Conservation (phyloP, 2,329 filamentous ascomycete species). For the Penicillium aurantiogriseum region DNA sequence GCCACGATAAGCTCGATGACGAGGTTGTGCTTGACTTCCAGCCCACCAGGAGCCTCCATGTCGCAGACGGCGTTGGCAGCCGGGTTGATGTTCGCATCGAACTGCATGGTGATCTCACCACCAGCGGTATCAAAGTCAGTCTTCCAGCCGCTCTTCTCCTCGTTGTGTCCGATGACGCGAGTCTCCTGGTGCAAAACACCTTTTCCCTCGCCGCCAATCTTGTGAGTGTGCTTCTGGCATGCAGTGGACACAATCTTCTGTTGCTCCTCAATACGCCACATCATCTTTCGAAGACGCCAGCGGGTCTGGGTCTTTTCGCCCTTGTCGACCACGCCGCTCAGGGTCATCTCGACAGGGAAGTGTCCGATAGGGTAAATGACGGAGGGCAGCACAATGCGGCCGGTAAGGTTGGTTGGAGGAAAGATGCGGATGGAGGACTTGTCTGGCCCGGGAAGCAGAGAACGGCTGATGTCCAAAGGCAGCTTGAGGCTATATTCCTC, state of each 20-base stretch:
- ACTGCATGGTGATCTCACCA: constrained; percentile 79
- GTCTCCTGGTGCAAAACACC: constrained; percentile 71
- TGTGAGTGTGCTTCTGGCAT: constrained; percentile 71
- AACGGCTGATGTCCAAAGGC: constrained; percentile 72
- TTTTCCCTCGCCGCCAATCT: constrained; percentile 65
- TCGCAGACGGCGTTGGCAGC: constrained; percentile 71
- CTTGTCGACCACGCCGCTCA: constrained; percentile 83
- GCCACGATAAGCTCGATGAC: constrained; percentile 92
- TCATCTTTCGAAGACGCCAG: constrained; percentile 88
- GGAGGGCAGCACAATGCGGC: constrained; percentile 75
- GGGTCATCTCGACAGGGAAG: constrained; percentile 74
- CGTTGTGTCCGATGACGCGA: constrained; percentile 74
- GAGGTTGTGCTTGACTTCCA: constrained; percentile 78
- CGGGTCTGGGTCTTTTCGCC: constrained; percentile 67
- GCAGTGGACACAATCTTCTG: constrained; percentile 75
- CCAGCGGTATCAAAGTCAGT: constrained; percentile 66
- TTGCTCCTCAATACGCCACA: constrained; percentile 90
- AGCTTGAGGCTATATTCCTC: constrained; percentile 65
- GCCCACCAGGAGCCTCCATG: constrained; percentile 69
- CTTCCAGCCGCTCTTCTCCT: constrained; percentile 89
- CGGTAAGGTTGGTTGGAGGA: constrained; percentile 90
- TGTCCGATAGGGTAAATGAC: constrained; percentile 83
- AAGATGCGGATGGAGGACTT: constrained; percentile 93
- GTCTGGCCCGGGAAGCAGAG: constrained; percentile 73
- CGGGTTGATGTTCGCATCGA: constrained; percentile 62